phyloP scores from a whole-genome alignment of 352 stramenopile species.

The Phytophthora multivora region DNA sequence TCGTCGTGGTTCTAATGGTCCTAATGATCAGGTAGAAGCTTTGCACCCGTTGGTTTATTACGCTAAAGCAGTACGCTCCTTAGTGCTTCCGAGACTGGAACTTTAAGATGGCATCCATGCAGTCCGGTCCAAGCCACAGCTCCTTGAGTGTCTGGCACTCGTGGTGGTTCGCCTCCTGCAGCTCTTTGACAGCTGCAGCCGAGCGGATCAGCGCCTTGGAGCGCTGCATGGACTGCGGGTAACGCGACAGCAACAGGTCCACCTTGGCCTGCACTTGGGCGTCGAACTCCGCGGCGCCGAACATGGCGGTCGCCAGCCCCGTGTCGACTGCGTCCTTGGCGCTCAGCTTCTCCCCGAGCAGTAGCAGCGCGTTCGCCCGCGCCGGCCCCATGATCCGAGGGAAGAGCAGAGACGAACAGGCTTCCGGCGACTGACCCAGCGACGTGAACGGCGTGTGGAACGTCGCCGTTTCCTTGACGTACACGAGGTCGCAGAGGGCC shows the following conservation, averaged over 20 bases:
- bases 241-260: conserved; percentile 65
- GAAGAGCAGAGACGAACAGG: conserved; percentile 90
- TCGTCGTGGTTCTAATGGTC: conserved; percentile 59
- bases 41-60: conserved; percentile 1
- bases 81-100: conserved; percentile 72
- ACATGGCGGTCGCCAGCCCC: conserved; percentile 59
- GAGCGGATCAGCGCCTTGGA: conserved; percentile 70
- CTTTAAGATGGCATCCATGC: conserved; percentile 80
- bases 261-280: conserved; percentile 57
- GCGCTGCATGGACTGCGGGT: conserved; percentile 66
- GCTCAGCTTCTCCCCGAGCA: conserved; percentile 87
- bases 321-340: conserved; percentile 54
- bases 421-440: conserved; percentile 89
- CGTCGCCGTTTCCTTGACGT: conserved; percentile 83
- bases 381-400: conserved; percentile 82
- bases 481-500: conserved; percentile 90
- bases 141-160: conserved; percentile 77
- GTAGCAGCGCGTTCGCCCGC: conserved; percentile 88
- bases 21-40: background rate
- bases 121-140: conserved; percentile 71
- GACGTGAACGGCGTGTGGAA: conserved; percentile 94
- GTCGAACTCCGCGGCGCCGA: conserved; percentile 70
- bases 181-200: conserved; percentile 45
- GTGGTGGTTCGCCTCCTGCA: conserved; percentile 58
- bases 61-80: background rate